phyloP scores from a whole-genome alignment of 352 stramenopile genomes.

The Thalassiosira sp. region DNA sequence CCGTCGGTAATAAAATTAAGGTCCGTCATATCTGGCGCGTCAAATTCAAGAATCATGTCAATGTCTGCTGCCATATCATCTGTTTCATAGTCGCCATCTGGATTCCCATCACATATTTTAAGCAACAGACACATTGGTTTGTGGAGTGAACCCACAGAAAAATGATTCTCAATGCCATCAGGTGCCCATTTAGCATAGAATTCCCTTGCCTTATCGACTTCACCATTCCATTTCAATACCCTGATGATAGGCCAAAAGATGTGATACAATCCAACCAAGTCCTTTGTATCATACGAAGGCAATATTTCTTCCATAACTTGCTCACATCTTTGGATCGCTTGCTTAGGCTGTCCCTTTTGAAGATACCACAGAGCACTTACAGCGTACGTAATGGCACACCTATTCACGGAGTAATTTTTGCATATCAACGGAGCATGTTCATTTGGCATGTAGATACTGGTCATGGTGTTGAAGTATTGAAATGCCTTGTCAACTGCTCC shows the following conservation, averaged over 20 bases:
- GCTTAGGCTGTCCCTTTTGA: conserved; percentile 18
- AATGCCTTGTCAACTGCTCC: conserved; percentile 26
- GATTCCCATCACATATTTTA: conserved; percentile 34
- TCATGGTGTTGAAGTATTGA: conserved; percentile 33
- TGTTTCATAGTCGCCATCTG: conserved; percentile 7
- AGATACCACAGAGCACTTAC: conserved; percentile 31
- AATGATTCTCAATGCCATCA: conserved; percentile 26
- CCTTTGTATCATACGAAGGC: conserved; percentile 29
- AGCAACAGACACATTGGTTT: conserved; percentile 42
- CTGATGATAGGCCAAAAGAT: conserved; percentile 24
- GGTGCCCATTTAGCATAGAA: conserved; percentile 24
- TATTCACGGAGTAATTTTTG: conserved; percentile 16
- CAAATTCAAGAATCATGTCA: conserved; percentile 29
- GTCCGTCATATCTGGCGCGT: conserved; percentile 26
- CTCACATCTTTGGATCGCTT: conserved; percentile 37
- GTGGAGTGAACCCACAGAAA: conserved; percentile 23
- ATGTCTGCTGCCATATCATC: conserved; percentile 32
- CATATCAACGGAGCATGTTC: conserved; percentile 20
- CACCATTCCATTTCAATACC: conserved; percentile 42
- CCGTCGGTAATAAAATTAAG: conserved; percentile 30
- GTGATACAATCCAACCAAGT: conserved; percentile 30
- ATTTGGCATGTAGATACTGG: conserved; percentile 25
- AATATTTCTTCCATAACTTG: conserved; percentile 35
- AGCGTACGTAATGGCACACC: conserved; percentile 22
- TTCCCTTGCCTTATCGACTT: conserved; percentile 29